Base-by-base conservation (phyloP, 2,329 filamentous ascomycete genomes). In the Chlorencoelia australis region DNA sequence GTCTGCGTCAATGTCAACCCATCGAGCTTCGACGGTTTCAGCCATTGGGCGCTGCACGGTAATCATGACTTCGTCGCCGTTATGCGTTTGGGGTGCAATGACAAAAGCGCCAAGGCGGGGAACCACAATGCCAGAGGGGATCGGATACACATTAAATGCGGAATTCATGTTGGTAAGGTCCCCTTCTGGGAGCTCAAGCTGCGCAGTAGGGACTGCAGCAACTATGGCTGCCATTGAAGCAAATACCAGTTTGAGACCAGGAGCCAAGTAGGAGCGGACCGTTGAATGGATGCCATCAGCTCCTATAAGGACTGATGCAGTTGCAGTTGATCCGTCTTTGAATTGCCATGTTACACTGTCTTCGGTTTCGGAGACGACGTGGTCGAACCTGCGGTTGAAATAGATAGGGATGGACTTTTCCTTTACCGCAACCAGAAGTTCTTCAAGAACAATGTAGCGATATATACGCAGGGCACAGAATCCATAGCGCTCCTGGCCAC, bases 61-160 rank as follows among this genome's bases (percentile, higher is more conserved):
- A 10, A 70, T 61, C 0, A 73, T 49, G 1, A 66, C 52, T 37
- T 72, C 68, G 0, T 63, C 66, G 1, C 67, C 69, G 44, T 72
- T 64, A 0, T 46, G 39, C 11, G 60, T 48, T 39, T 73, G 69
- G 0, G 66, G 68, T 0, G 65, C 67, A 11, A 72, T 62, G 5
- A 72, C 56, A 40, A 73, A 72, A 0, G 64, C 67, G 0, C 69
- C 69, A n/a, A n/a, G n/a, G 8, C 39, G 40, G 10, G 30, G 19
- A 8, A 52, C 41, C 10, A 19, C 16, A 15, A 51, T 37, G 4
- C 46, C 42, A 7, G 43, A 41, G 10, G 49, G 49, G 14, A 50
- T 38, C 10, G 39, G 33, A 27, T 44, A 49, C n/a, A n/a, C n/a
- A n/a, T n/a, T n/a, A n/a, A n/a, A n/a, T n/a, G n/a, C n/a, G n/a